Conservation (phyloP, 768 basidiomycete genomes). For the Tylopilus balloui region DNA sequence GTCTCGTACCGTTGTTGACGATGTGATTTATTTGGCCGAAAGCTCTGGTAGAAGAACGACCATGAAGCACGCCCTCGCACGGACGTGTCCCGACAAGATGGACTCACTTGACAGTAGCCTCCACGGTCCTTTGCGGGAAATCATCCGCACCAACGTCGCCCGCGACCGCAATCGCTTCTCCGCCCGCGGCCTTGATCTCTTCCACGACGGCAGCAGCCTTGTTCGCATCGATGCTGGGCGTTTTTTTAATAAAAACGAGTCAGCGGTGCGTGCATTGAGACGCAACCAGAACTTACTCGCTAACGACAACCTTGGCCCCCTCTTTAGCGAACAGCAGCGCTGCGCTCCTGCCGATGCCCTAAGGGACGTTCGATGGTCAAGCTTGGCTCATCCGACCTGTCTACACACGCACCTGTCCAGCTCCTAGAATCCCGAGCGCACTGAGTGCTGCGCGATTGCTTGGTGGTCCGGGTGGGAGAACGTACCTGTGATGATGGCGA, state of each 20-base stretch:
- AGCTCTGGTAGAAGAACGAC: slow-evolving; percentile 40
- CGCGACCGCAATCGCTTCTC: slow-evolving; percentile 66
- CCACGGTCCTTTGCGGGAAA: slow-evolving; percentile 74
- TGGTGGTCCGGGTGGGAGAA: neutral
- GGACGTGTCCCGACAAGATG: neutral
- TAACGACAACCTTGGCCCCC: slow-evolving; percentile 81
- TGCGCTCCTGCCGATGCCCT: slow-evolving; percentile 76
- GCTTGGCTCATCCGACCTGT: neutral
- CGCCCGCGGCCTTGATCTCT: slow-evolving; percentile 71
- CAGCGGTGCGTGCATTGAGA: neutral
- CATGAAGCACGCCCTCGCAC: neutral
- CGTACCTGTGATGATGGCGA: slow-evolving; percentile 82
- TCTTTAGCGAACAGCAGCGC: slow-evolving; percentile 80
- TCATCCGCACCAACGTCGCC: slow-evolving; percentile 83
- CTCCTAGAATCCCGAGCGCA: slow-evolving; percentile 41
- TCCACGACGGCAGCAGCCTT: slow-evolving; percentile 61
- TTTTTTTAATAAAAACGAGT: no score
- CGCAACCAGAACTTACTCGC: slow-evolving; percentile 51
- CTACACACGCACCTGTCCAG: slow-evolving; percentile 57
- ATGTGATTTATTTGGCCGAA: slow-evolving; percentile 87
- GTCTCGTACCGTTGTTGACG: slow-evolving; percentile 63
- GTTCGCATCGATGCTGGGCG: slow-evolving; percentile 63
- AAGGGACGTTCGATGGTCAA: neutral
- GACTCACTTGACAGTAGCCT: slow-evolving; percentile 69
- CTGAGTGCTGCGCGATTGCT: neutral